Base-by-base conservation (phyloP, 345 rosid genomes). In the Tarenaya hassleriana region DNA sequence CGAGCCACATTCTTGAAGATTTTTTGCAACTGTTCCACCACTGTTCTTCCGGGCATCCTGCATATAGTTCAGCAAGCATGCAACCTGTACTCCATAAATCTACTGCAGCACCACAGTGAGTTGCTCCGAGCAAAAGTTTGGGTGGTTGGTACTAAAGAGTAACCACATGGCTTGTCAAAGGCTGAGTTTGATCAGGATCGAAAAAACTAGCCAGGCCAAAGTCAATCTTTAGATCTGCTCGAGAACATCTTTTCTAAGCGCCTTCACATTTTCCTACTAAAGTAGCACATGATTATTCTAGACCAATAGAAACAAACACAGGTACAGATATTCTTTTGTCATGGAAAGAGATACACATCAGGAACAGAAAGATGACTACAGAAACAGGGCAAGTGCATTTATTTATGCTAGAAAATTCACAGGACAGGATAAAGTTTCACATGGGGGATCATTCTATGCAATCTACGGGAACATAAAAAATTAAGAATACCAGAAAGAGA, bases 11-110 rank as follows among this genome's bases (percentile, higher is more conserved):
- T 84, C 75, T 92, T 92, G 72, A 88, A 92, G 50, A 92, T 92
- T 72, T 92, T 92, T 77, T 92, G 98, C 62, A 92, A 60, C 73
- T 92, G 98, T 76, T 92, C 98, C 66, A 88, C 96, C 98, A 88
- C 98, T 9, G 98, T 92, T 81, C 96, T 81, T 75, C 98, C 98
- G 31, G 96, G 98, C 98, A 92, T 88, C 96, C 98, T 7, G 95
- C 90, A 65, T 88, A 88, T 29, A 92, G 50, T 50, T 92, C 98
- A 32, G 98, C 95, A 63, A 88, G 88, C 70, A 92, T 88, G 69
- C 98, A 92, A 52, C 98, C 98, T 3, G 90, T 56, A 60, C 98
- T 92, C 98, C 98, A 92, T 53, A 88, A 75, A 72, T 92, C 98
- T 52, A 92, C 96, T 47, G 96, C 84, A 49, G 80, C 78, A 34